Evolutionary conservation across 1,284 basidiomycete genomes (phyloP).

Genomic region (Somion occarium): DNA sequence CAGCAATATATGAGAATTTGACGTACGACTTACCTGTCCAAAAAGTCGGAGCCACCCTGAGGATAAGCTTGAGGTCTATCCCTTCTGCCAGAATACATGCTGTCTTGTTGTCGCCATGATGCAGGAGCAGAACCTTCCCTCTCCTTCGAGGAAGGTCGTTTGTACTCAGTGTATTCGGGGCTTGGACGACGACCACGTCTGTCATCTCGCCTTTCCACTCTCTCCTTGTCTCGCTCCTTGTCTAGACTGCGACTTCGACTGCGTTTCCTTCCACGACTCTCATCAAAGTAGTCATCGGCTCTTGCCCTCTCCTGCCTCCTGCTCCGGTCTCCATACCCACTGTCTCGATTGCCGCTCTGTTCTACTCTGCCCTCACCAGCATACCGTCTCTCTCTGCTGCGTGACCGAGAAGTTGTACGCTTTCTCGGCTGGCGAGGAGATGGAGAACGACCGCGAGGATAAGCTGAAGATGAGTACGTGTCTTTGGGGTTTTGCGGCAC

Average conservation of each 20-base stretch:
- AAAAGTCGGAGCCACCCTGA: conserved; percentile 41
- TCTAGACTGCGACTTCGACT: conserved; percentile 21
- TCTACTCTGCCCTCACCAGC: conserved; percentile 17
- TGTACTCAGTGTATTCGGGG: conserved; percentile 30
- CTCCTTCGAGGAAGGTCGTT: conserved; percentile 20
- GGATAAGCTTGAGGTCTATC: conserved; percentile 15
- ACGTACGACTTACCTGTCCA: conserved; percentile 45
- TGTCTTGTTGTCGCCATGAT: conserved; percentile 43
- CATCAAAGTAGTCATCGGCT: conserved; percentile 28
- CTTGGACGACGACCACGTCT: conserved; percentile 18
- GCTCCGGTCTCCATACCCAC: conserved; percentile 9
- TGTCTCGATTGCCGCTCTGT: conserved; percentile 13
- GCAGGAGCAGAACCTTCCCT: conserved; percentile 22
- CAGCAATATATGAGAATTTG: background rate
- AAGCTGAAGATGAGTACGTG: conserved; percentile 8
- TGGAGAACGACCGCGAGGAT: conserved; percentile 24
- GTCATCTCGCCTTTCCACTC: conserved; percentile 22
- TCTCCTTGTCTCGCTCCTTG: conserved; percentile 18
- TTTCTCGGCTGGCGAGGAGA: conserved; percentile 18
- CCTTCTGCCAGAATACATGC: conserved; percentile 41
- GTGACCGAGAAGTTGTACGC: conserved; percentile 15
- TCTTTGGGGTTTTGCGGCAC: conserved; percentile 39
- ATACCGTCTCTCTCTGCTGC: conserved; percentile 5
- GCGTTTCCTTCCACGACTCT: conserved; percentile 14
- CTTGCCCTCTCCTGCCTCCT: conserved; percentile 17